These are phyloP conservation scores for Clarkia xantiana DNA, from an alignment of 345 rosid genomes.

Conservation along the genomic window DNA sequence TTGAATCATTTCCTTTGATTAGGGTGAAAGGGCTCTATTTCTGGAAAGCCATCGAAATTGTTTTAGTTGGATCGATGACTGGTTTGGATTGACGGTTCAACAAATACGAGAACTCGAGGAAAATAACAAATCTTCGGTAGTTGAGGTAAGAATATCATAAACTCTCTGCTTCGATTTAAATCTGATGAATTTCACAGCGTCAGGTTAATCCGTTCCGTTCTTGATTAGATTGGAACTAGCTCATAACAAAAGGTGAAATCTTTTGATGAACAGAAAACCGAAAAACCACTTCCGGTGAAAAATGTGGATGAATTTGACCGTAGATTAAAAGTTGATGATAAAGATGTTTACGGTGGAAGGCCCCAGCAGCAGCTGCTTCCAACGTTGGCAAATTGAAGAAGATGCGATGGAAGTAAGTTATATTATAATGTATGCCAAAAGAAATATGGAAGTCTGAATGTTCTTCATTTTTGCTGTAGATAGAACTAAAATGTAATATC, in stretches of 20 bases:
- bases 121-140: slow-evolving; percentile 15
- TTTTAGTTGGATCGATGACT: slow-evolving; percentile 60
- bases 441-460: too few species aligned
- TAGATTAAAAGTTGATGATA: slow-evolving; percentile 11
- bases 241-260: too few species aligned
- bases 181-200: too few species aligned
- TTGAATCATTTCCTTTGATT: slow-evolving; percentile 1
- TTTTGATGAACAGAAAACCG: slow-evolving; percentile 14
- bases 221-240: too few species aligned
- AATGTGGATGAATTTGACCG: slow-evolving; percentile 12
- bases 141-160: slow-evolving; percentile 21
- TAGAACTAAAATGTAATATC: too few species aligned
- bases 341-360: slow-evolving; percentile 12
- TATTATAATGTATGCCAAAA: too few species aligned
- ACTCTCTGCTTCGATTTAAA: not conserved
- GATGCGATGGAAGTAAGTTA: too few species aligned
- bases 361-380: slow-evolving; percentile 11
- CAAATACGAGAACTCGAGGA: slow-evolving; percentile 35
- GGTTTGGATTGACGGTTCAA: slow-evolving; percentile 48
- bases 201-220: too few species aligned
- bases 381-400: too few species aligned
- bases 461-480: too few species aligned
- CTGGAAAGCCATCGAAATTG: slow-evolving; percentile 45
- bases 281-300: slow-evolving; percentile 5
- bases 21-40: slow-evolving; percentile 59